Evolutionary conservation across 1,139 yeast species (phyloP).

Genomic region (Yamadazyma dendronema): DNA sequence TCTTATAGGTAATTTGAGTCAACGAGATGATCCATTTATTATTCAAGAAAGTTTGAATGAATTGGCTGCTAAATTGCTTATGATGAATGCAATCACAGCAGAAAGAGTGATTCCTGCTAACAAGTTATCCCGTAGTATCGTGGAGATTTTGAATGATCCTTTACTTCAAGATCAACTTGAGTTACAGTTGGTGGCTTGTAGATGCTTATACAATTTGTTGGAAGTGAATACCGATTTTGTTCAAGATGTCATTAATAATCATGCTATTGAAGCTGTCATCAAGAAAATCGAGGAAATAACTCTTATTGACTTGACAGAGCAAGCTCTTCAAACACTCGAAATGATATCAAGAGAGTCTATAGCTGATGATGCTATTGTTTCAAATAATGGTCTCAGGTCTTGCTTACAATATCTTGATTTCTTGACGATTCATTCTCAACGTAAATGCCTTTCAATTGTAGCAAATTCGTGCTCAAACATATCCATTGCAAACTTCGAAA

Average conservation of each 20-base stretch:
- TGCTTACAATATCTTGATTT: conserved; percentile 81
- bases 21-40: conserved; percentile 46
- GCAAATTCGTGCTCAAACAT: conserved; percentile 69
- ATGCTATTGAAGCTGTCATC: conserved; percentile 67
- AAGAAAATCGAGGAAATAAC: conserved; percentile 70
- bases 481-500: conserved; percentile 40
- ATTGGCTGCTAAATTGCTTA: conserved; percentile 57
- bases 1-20: conserved; percentile 41
- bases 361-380: conserved; percentile 45
- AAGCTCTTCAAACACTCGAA: conserved; percentile 77
- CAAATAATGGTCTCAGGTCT: conserved; percentile 62
- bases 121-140: conserved; percentile 53
- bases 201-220: conserved; percentile 78
- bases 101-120: conserved; percentile 66
- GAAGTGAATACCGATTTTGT: conserved; percentile 74
- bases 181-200: conserved; percentile 76
- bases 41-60: conserved; percentile 61
- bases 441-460: conserved; percentile 75
- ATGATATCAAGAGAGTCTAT: conserved; percentile 60
- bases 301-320: conserved; percentile 90
- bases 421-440: conserved; percentile 84
- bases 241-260: conserved; percentile 61
- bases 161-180: conserved; percentile 66
- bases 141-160: conserved; percentile 60
- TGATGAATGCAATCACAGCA: conserved; percentile 66